A percentile compares a stretch with the other conserved stretches of the same genome.
These are phyloP conservation scores for Cladobotryum mycophilum DNA, from an alignment of 2,329 filamentous ascomycete genomes.

Conservation along the genomic window DNA sequence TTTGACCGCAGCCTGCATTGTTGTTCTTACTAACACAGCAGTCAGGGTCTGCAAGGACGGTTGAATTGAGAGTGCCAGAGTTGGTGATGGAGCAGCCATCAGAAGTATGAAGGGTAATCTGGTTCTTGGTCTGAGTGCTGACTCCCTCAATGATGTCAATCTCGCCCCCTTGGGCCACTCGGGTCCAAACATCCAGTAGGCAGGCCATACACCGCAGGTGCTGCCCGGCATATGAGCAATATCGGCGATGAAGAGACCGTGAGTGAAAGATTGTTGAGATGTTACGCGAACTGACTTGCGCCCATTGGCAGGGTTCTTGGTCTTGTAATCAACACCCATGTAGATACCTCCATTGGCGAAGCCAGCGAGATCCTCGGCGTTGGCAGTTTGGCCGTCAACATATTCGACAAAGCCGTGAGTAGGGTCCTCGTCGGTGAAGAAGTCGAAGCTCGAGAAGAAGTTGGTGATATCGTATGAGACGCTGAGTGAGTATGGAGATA, in stretches of 20 bases:
- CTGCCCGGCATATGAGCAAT: constrained; percentile 70
- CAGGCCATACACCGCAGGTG: constrained; percentile 69
- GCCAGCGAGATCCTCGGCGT: constrained; percentile 51
- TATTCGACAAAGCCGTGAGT: constrained; percentile 72
- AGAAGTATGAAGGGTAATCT: constrained; percentile 63
- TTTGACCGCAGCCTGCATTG: constrained; percentile 55
- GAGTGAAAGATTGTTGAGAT: constrained; percentile 59
- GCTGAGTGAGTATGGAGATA: constrained; percentile 36
- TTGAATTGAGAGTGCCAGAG: constrained; percentile 40
- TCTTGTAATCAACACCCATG: constrained; percentile 62
- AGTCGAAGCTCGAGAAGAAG: constrained; percentile 51
- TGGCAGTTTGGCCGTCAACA: constrained; percentile 52
- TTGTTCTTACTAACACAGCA: constrained; percentile 48
- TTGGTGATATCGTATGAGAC: constrained; percentile 45
- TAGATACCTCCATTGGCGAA: constrained; percentile 52
- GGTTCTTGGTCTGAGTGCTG: constrained; percentile 53
- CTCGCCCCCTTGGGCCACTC: constrained; percentile 67
- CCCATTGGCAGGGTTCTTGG: constrained; percentile 48
- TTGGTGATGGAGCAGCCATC: constrained; percentile 52
- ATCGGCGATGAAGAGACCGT: constrained; percentile 67
- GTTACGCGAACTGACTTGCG: constrained; percentile 65
- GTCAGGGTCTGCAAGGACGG: constrained; percentile 41
- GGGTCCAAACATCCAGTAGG: constrained; percentile 63
- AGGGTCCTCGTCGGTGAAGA: constrained; percentile 56
- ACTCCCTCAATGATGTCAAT: constrained; percentile 79